These are phyloP conservation scores for Metschnikowia shivogae DNA, from an alignment of 805 yeast species.

Conservation along the genomic window DNA sequence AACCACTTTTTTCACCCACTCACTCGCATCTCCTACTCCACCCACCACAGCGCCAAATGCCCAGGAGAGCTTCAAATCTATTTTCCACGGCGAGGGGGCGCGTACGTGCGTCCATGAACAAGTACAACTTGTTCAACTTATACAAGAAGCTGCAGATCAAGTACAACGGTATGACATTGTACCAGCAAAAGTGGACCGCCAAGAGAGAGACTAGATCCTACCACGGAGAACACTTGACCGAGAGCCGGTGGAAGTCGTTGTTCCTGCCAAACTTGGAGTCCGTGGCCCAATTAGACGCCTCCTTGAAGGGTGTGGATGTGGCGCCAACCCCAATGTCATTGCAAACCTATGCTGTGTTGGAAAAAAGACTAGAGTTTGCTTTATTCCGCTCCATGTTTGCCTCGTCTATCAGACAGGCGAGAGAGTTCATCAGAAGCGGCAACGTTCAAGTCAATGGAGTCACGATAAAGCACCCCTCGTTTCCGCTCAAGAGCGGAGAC, in stretches of 20 bases:
- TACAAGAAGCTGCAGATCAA: constrained; percentile 63
- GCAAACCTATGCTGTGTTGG: constrained; percentile 86
- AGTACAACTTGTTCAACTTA: constrained; percentile 83
- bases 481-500: constrained; percentile 77
- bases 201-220: constrained; percentile 91
- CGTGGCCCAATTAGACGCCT: constrained; percentile 85
- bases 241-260: constrained; percentile 68
- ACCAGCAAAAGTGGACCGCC: constrained; percentile 87
- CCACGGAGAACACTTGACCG: constrained; percentile 92
- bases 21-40: constrained; percentile 2
- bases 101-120: constrained; percentile 87
- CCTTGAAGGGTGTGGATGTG: constrained; percentile 55
- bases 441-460: constrained; percentile 84
- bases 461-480: constrained; percentile 72
- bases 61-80: constrained; percentile 55
- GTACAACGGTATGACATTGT: constrained; percentile 63
- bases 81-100: constrained; percentile 63
- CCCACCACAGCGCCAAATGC: constrained; percentile 37
- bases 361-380: constrained; percentile 86
- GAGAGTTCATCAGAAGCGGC: constrained; percentile 79
- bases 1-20: constrained; percentile 4
- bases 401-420: constrained; percentile 87
- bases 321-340: constrained; percentile 74
- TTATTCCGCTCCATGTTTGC: constrained; percentile 91
- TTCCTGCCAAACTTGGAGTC: constrained; percentile 73